Percentiles rank a stretch among this genome's conserved stretches.
Conservation (phyloP, 2,329 filamentous ascomycete species). For the Trichoderma gracile region DNA sequence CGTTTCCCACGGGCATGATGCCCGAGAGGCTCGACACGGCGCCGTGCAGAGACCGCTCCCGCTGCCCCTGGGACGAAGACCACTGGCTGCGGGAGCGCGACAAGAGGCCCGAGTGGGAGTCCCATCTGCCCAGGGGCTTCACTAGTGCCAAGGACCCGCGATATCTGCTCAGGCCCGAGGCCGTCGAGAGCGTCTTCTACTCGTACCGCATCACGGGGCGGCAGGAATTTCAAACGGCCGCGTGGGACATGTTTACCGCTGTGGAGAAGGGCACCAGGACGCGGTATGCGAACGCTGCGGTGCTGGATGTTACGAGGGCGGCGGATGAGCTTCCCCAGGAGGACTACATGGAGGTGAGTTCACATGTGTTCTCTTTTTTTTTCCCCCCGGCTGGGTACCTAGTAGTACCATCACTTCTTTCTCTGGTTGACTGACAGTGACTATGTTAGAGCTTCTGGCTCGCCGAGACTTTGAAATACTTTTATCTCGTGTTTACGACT, state of each 20-base stretch:
- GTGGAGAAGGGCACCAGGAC: conserved; percentile 61
- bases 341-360: conserved; percentile 61
- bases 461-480: conserved; percentile 81
- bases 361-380: background rate
- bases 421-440: conserved; percentile 40
- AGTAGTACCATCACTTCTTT: no score
- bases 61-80: conserved; percentile 38
- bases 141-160: conserved; percentile 54
- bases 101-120: conserved; percentile 27
- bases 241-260: conserved; percentile 71
- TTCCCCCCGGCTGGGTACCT: no score
- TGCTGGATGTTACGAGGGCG: conserved; percentile 57
- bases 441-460: conserved; percentile 81
- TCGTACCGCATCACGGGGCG: conserved; percentile 73
- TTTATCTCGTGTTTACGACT: conserved; percentile 67
- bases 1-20: conserved; percentile 53
- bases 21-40: conserved; percentile 50
- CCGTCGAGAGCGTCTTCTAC: conserved; percentile 78
- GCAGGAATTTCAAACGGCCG: conserved; percentile 61
- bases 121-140: conserved; percentile 54
- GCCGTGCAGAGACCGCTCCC: conserved; percentile 41
- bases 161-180: conserved; percentile 72
- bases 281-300: conserved; percentile 60
- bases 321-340: conserved; percentile 29
- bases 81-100: conserved; percentile 57